Evolutionary conservation across 345 rosid genomes (phyloP).

Genomic region (Dovyalis caffra): DNA sequence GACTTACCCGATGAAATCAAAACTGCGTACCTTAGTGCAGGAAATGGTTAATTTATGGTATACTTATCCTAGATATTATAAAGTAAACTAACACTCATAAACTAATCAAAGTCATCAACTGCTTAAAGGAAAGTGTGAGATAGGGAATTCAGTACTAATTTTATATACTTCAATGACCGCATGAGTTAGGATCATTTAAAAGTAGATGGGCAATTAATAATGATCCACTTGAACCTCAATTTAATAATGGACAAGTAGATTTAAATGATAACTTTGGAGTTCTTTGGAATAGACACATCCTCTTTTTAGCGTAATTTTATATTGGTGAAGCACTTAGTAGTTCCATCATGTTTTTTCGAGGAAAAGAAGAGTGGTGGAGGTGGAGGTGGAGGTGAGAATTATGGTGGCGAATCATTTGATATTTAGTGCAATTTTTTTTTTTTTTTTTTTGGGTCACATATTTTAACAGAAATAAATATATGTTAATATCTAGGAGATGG

Average conservation of each 20-base stretch:
- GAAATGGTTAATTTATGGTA: neutral
- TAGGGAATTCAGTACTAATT: neutral
- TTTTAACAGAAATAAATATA: neutral
- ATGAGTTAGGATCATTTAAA: neutral
- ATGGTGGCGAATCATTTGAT: constrained; percentile 29
- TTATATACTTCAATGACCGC: neutral
- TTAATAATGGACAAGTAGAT: neutral
- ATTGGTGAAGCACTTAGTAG: neutral
- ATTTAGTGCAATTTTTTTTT: neutral
- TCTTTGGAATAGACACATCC: neutral
- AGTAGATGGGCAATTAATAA: neutral
- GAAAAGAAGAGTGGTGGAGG: neutral
- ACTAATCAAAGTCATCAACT: neutral
- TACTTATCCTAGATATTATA: neutral
- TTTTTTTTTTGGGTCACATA: too few relatives aligned
- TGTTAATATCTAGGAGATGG: too few relatives aligned
- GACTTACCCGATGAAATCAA: neutral
- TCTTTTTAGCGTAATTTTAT: neutral
- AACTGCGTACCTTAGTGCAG: neutral
- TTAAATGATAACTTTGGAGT: neutral
- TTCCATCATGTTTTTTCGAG: neutral
- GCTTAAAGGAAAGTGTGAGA: neutral
- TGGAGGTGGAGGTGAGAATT: neutral
- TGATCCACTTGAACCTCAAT: neutral
- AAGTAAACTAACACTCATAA: neutral